Percentiles rank a stretch among this genome's conserved stretches.
Evolutionary conservation across 768 basidiomycete species (phyloP).

Genomic region (Leccinum barrowsii): DNA sequence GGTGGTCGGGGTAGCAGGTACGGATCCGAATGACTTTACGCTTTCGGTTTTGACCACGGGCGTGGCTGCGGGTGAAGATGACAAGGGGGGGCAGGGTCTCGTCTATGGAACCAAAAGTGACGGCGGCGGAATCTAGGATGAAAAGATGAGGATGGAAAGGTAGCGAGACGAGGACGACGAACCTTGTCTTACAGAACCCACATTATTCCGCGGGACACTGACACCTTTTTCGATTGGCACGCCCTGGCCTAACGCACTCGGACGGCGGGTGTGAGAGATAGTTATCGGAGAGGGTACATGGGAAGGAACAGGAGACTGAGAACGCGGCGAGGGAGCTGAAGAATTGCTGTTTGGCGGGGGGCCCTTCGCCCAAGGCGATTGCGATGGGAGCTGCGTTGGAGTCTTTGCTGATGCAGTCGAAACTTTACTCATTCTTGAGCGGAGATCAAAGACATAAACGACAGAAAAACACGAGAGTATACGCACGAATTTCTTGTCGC

Average conservation of each 20-base stretch:
- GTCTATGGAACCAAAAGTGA: constrained; percentile 91
- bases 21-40: constrained; percentile 81
- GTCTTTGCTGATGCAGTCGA: constrained; percentile 72
- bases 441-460: no score
- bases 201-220: constrained; percentile 60
- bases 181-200: constrained; percentile 69
- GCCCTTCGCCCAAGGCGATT: constrained; percentile 91
- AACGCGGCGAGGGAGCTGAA: constrained; percentile 59
- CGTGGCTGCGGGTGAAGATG: constrained; percentile 75
- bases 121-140: constrained; percentile 52
- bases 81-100: constrained; percentile 71
- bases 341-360: constrained; percentile 61
- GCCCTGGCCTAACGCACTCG: constrained; percentile 69
- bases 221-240: constrained; percentile 78
- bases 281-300: constrained; percentile 43
- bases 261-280: constrained; percentile 70
- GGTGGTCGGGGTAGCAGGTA: constrained; percentile 48
- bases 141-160: constrained; percentile 8
- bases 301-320: constrained; percentile 71
- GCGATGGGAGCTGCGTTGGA: constrained; percentile 68
- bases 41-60: constrained; percentile 62
- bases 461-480: constrained; percentile 12
- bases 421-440: constrained; percentile 88
- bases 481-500: constrained; percentile 36
- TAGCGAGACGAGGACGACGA: constrained; percentile 18